A percentile compares a stretch with the other conserved stretches of the same genome.
phyloP scores from a whole-genome alignment of 2,329 filamentous ascomycete species.

The Pleomassaria siparia region DNA sequence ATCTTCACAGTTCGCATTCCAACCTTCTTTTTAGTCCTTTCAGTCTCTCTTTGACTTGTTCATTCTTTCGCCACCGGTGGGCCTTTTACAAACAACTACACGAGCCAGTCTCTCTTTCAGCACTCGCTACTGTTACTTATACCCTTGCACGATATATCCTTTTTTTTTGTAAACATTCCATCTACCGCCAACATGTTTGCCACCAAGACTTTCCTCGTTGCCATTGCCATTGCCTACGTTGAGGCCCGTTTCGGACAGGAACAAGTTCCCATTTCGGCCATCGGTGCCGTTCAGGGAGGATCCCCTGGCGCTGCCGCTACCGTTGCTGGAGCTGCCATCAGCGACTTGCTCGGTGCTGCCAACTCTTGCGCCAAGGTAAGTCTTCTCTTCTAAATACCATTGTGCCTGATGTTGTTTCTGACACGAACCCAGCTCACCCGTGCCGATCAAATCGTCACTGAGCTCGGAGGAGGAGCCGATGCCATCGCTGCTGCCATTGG shows the following conservation, averaged over 20 bases:
- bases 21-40: constrained; percentile 22
- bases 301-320: constrained; percentile 63
- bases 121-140: constrained; percentile 9
- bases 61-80: constrained; percentile 36
- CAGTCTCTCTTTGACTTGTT: constrained; percentile 18
- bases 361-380: constrained; percentile 65
- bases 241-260: constrained; percentile 63
- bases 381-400: background rate
- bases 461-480: constrained; percentile 61
- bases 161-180: constrained; percentile 20
- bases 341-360: constrained; percentile 64
- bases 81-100: constrained; percentile 22
- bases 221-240: constrained; percentile 37
- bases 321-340: constrained; percentile 63
- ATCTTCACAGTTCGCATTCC: constrained; percentile 27
- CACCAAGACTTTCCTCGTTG: constrained; percentile 35
- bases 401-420: constrained; percentile 11
- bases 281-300: constrained; percentile 57
- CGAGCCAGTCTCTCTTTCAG: constrained; percentile 41
- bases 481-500: constrained; percentile 64
- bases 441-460: constrained; percentile 64
- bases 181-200: constrained; percentile 31
- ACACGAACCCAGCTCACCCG: constrained; percentile 56
- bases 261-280: constrained; percentile 58
- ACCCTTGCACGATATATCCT: constrained; percentile 18